Conservation (phyloP, 192 early-diverging fungal species). For the Diversispora eburnea region DNA sequence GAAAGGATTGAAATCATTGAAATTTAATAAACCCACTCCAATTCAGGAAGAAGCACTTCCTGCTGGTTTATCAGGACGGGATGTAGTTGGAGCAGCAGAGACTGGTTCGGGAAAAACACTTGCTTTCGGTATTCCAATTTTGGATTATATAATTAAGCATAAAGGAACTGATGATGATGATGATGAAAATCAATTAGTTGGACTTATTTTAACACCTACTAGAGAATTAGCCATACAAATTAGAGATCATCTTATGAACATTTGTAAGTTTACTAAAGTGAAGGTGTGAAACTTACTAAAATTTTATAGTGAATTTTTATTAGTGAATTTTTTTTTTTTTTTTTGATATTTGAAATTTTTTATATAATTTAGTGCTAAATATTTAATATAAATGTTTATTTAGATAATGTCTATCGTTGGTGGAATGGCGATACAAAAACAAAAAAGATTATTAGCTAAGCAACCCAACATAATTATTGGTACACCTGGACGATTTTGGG, state of each 20-base stretch:
- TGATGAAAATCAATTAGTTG: slow-evolving; percentile 40
- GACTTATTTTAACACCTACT: slow-evolving; percentile 85
- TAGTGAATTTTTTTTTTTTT: background rate
- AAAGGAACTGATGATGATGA: slow-evolving; percentile 18
- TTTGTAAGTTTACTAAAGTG: slow-evolving; percentile 39
- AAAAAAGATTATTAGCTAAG: slow-evolving; percentile 66
- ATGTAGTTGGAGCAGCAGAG: slow-evolving; percentile 90
- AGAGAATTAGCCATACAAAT: slow-evolving; percentile 96
- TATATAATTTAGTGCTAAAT: background rate
- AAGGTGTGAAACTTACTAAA: background rate
- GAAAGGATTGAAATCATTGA: slow-evolving; percentile 64
- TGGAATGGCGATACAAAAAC: slow-evolving; percentile 92
- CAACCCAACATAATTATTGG: slow-evolving; percentile 74
- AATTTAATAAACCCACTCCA: slow-evolving; percentile 76
- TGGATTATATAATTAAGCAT: slow-evolving; percentile 63
- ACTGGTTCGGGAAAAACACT: slow-evolving; percentile 96
- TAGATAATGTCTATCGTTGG: slow-evolving; percentile 82
- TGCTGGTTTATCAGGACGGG: slow-evolving; percentile 64
- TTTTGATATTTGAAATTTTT: background rate
- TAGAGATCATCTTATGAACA: slow-evolving; percentile 69
- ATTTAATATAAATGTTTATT: background rate
- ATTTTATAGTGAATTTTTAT: background rate
- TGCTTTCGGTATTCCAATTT: slow-evolving; percentile 91
- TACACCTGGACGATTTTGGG: slow-evolving; percentile 76
- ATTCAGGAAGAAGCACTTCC: slow-evolving; percentile 82